phyloP scores from a whole-genome alignment of 2,329 filamentous ascomycete genomes.

The Pyrenophora graminea region DNA sequence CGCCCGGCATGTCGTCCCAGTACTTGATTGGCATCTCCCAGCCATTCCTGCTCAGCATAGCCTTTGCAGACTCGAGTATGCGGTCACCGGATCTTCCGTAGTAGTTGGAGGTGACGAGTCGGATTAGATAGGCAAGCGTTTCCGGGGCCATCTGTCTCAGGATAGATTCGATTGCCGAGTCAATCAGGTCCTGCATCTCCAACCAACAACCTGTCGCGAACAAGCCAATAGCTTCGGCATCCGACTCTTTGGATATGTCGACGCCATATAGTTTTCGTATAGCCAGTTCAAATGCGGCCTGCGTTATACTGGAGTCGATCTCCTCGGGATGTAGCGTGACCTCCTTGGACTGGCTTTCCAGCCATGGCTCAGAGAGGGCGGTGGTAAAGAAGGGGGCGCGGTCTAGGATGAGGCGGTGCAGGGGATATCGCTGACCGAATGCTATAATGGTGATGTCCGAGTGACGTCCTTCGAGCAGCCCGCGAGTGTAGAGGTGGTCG shows the following conservation, averaged over 20 bases:
- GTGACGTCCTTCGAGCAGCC: conserved; percentile 57
- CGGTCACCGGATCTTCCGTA: conserved; percentile 61
- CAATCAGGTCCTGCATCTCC: conserved; percentile 61
- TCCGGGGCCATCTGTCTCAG: conserved; percentile 59
- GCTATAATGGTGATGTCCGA: conserved; percentile 60
- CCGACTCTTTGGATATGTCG: conserved; percentile 54
- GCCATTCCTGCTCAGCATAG: conserved; percentile 61
- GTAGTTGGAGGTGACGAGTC: conserved; percentile 60
- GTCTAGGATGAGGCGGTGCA: conserved; percentile 61
- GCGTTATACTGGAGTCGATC: conserved; percentile 59
- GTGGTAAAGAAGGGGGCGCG: conserved; percentile 61
- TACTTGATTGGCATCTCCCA: conserved; percentile 60
- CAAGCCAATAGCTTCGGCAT: conserved; percentile 57
- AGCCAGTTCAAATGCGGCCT: conserved; percentile 58
- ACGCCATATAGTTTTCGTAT: conserved; percentile 60
- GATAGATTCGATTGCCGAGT: conserved; percentile 58
- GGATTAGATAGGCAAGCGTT: conserved; percentile 55
- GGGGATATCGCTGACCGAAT: conserved; percentile 56
- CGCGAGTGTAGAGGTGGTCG: conserved; percentile 58
- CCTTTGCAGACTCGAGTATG: conserved; percentile 61
- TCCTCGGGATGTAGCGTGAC: conserved; percentile 59
- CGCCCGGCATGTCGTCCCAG: conserved; percentile 63
- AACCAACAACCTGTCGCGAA: conserved; percentile 63
- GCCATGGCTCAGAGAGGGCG: conserved; percentile 60
- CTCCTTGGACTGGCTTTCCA: conserved; percentile 58